Conservation (phyloP, 1,139 yeast genomes). For the Yamadazyma mexicana region DNA sequence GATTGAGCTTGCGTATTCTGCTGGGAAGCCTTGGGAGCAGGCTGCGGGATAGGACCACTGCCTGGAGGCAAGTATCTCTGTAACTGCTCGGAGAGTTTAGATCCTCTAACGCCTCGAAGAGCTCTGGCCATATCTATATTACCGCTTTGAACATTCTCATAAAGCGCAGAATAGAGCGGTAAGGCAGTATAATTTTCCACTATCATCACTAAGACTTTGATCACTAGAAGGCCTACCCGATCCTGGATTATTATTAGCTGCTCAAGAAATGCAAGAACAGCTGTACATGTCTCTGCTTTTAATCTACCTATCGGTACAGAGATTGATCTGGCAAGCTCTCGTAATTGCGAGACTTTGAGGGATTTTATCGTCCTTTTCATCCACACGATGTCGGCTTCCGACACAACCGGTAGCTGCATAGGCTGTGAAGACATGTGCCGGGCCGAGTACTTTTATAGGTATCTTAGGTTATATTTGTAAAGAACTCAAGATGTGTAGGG, state of each 20-base stretch:
- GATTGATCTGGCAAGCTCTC: constrained; percentile 11
- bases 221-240: constrained; percentile 4
- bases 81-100: neutral
- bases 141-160: constrained; percentile 3
- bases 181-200: constrained; percentile 5
- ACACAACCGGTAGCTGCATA: neutral
- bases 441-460: too few species aligned
- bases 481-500: too few species aligned
- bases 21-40: neutral
- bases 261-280: constrained; percentile 3
- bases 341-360: constrained; percentile 12
- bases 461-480: too few species aligned
- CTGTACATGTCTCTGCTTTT: constrained; percentile 7
- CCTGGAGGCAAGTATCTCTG: neutral
- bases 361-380: neutral
- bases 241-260: neutral
- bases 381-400: constrained; percentile 1
- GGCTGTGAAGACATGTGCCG: too few species aligned
- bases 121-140: constrained; percentile 2
- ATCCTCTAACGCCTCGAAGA: neutral
- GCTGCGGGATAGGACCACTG: neutral
- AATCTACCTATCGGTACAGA: constrained; percentile 2
- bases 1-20: too few species aligned
- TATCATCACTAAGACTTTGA: constrained; percentile 4
- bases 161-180: constrained; percentile 5